A percentile compares a stretch with the other conserved stretches of the same genome.
phyloP scores from a whole-genome alignment of 768 basidiomycete genomes.

The Rhizopogon salebrosus region DNA sequence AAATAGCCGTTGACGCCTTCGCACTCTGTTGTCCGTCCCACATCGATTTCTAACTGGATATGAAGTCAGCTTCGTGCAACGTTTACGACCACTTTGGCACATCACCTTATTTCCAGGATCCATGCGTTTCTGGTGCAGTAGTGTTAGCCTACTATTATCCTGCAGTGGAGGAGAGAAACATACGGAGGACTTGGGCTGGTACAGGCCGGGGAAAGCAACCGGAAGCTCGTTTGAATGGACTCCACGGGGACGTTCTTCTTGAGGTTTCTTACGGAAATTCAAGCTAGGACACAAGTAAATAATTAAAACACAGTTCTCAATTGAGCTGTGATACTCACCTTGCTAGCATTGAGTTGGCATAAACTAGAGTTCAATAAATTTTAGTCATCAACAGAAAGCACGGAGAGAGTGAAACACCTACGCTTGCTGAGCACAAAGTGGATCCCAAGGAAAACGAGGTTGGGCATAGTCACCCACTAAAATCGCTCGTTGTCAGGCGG shows the following conservation, averaged over 20 bases:
- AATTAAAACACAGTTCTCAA: neutral
- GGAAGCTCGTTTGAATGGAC: constrained; percentile 23
- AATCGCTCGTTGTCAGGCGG: neutral
- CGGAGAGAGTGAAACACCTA: constrained; percentile 13
- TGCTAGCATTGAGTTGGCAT: constrained; percentile 47
- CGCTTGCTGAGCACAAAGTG: constrained; percentile 51
- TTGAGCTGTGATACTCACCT: constrained; percentile 19
- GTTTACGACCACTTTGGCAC: neutral
- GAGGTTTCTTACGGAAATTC: constrained; percentile 32
- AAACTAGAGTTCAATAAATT: constrained; percentile 27
- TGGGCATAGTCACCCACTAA: constrained; percentile 44
- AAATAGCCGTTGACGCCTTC: neutral
- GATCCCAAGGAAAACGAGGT: constrained; percentile 47
- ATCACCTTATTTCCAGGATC: neutral
- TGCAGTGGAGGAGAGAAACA: neutral
- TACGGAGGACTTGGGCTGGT: neutral
- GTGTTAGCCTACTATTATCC: neutral
- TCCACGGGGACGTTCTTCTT: constrained; percentile 21
- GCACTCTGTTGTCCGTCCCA: constrained; percentile 23
- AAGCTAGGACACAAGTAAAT: constrained; percentile 17
- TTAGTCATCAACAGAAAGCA: neutral
- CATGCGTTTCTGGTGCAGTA: neutral
- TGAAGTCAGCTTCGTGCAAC: neutral
- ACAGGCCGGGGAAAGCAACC: constrained; percentile 17
- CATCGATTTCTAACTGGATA: constrained; percentile 21